Evolutionary conservation across 257 asterid species (phyloP).

Genomic region (Verbena officinalis): DNA sequence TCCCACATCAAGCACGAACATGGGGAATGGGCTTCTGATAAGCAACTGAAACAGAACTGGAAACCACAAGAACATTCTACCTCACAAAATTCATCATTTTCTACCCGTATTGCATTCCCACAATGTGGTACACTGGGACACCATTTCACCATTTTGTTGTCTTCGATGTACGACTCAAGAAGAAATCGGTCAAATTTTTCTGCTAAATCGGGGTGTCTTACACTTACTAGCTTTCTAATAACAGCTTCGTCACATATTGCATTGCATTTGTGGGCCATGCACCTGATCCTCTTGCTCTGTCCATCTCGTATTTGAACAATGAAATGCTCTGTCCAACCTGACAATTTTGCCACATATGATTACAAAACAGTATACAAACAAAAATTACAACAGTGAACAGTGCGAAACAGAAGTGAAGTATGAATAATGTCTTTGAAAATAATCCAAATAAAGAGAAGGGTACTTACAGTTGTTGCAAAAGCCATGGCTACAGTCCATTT

Average conservation of each 20-base stretch:
- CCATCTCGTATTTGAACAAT: conserved; percentile 93
- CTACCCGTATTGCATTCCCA: conserved; percentile 94
- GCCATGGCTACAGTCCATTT: conserved; percentile 94
- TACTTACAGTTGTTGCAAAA: conserved; percentile 90
- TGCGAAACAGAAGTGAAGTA: conserved; percentile 10
- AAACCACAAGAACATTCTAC: conserved; percentile 94
- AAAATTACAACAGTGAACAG: conserved; percentile 10
- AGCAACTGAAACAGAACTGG: conserved; percentile 94
- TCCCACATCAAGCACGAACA: conserved; percentile 97
- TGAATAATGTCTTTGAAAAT: background rate
- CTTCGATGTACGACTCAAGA: conserved; percentile 96
- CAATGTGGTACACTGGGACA: conserved; percentile 98
- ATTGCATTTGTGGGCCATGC: conserved; percentile 94
- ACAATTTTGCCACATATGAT: conserved; percentile 23
- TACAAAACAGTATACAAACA: conserved; percentile 11
- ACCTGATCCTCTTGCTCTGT: conserved; percentile 93
- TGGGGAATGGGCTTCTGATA: conserved; percentile 94
- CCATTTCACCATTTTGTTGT: conserved; percentile 98
- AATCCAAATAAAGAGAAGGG: conserved; percentile 24
- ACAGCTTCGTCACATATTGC: conserved; percentile 86
- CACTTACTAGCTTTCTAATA: conserved; percentile 64
- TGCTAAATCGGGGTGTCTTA: conserved; percentile 70
- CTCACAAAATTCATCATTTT: conserved; percentile 81
- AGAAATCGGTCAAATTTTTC: conserved; percentile 93
- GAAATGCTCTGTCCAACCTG: conserved; percentile 99